Base-by-base conservation (phyloP, 495 filamentous ascomycete species). In the Xylaria bambusicola region DNA sequence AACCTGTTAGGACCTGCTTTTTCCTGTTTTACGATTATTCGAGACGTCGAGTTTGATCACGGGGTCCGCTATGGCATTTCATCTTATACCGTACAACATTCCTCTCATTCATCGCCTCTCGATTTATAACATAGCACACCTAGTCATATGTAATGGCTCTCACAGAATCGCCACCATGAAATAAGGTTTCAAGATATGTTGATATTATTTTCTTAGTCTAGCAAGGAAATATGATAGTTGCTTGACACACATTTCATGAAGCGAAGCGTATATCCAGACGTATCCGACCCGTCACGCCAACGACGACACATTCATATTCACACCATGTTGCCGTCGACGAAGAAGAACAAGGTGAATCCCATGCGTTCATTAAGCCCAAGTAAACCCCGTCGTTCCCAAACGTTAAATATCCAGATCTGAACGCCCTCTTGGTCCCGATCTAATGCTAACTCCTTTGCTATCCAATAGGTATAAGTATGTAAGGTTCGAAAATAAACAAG, bases 401-500 rank as follows among this genome's bases (percentile, higher is more conserved):
- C 26, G 13, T 21, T 21, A 36, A 23, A 44, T n/a, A 8, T 13
- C 12, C 50, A 17, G 15, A 52, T 6, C 0, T 27, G 2, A 42
- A 54, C 52, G 38, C 52, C 52, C 17, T 54, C 24, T 33, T 27
- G 9, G 36, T 53, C 36, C 36, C 21, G 15, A 23, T 54, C 52
- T 54, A 54, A 27, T 3, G n/a, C 15, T 44, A 56, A 56, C 53
- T 35, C 53, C 53, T 23, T 35, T 48, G 42, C 53, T 56, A 13
- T 47, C 42, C 44, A 55, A 46, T 20, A 36, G 29, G 52, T 35
- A 38, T 56, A 17, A 17, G 20, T n/a, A 31, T 47, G 33, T 47
- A 46, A 46, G 26, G 15, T 36, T 48, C 17, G 24, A 21, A 56
- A n/a, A 31, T 15, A 36, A 46, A 35, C 1, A 53, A 53, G 33